Evolutionary conservation across 1,139 yeast genomes (phyloP).

Genomic region (Lizanozyma gosingica): DNA sequence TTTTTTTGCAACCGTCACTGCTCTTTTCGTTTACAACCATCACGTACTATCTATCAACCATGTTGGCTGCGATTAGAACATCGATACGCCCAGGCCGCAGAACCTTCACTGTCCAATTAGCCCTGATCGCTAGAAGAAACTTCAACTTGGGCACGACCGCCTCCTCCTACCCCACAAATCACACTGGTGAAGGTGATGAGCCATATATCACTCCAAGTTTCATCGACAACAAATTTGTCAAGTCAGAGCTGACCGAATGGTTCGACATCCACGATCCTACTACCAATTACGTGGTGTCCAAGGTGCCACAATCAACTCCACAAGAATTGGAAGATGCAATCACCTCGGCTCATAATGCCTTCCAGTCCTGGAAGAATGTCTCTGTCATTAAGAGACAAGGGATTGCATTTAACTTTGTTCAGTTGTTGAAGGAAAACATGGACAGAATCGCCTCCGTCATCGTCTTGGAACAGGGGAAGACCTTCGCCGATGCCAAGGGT

Average conservation of each 20-base stretch:
- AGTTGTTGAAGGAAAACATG: constrained; percentile 58
- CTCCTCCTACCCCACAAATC: constrained; percentile 37
- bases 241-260: constrained; percentile 53
- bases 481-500: constrained; percentile 69
- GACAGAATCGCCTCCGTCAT: constrained; percentile 65
- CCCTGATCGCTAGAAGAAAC: not conserved
- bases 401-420: constrained; percentile 64
- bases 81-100: not conserved
- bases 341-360: constrained; percentile 54
- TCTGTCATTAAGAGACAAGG: constrained; percentile 67
- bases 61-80: not conserved
- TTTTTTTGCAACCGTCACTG: too few species aligned
- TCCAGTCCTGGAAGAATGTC: constrained; percentile 48
- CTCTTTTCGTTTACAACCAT: too few species aligned
- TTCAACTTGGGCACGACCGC: constrained; percentile 25
- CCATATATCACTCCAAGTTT: constrained; percentile 50
- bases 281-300: constrained; percentile 55
- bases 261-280: constrained; percentile 73
- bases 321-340: constrained; percentile 62
- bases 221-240: constrained; percentile 48
- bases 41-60: too few species aligned
- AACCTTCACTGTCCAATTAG: not conserved
- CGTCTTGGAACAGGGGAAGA: constrained; percentile 75
- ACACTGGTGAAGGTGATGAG: constrained; percentile 28
- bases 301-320: constrained; percentile 66